Base-by-base conservation (phyloP, 331 rosid genomes). In the Arachis monticola region DNA sequence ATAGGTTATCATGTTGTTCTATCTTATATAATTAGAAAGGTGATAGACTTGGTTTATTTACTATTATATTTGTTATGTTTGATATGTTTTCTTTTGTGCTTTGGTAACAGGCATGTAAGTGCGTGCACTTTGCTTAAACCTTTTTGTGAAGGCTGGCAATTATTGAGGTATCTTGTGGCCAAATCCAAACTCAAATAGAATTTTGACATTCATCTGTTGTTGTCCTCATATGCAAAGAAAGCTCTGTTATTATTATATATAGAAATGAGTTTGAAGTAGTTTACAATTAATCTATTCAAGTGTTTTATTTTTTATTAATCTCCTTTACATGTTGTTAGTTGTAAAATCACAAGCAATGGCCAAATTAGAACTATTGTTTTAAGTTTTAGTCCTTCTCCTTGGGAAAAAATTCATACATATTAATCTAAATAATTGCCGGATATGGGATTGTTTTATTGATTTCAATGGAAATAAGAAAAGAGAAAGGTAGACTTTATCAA, bases 51-150 rank as follows among this genome's bases (percentile, higher is more conserved):
- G 11, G 4, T 69, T 38, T 60, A 41, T 60, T 77, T 69, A 61
- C 41, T 60, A 17, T 17, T 17, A 12, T 52, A n/a, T 52, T 27
- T 66, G 56, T 62, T 68, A 5, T 80, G 83, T 74, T 74, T 80
- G 48, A 45, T 68, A 0, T 17, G 22, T 17, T 17, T 74, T 61
- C 73, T 67, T 68, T 14, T 22, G 2, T 60, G 66, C 22, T 17
- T 17, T 17, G 22, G 22, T 17, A 17, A 17, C 22, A 17, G 22
- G 22, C 22, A 17, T 17, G 22, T 17, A 17, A 17, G 22, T 17
- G 22, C 22, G 22, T 17, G 22, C 22, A 17, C 22, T 17, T 17
- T 17, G 22, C 22, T 17, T 17, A 17, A 17, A 17, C 22, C 22
- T 17, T 17, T 17, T 17, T 17, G 22, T 17, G 22, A 17, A 17